A percentile compares a stretch with the other conserved stretches of the same genome.
phyloP scores from a whole-genome alignment of 352 stramenopile species.

The Globisporangium cederbergense region DNA sequence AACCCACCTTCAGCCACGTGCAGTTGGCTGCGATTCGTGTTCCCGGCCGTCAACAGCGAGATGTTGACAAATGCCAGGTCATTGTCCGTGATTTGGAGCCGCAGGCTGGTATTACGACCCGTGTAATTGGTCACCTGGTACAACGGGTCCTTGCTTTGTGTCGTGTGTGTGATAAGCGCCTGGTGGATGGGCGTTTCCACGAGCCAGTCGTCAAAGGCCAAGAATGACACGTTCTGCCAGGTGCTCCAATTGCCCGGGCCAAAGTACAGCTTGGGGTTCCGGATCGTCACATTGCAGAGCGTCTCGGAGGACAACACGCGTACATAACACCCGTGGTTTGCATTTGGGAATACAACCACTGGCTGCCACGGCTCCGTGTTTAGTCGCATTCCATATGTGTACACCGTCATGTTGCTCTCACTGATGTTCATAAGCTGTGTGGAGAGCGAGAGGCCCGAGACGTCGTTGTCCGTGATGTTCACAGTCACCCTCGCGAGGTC shows the following conservation, averaged over 20 bases:
- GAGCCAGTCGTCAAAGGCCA: constrained; percentile 61
- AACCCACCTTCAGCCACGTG: constrained; percentile 74
- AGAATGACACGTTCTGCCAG: constrained; percentile 54
- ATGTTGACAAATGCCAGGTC: constrained; percentile 64
- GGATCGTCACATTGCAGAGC: constrained; percentile 60
- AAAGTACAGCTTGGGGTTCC: constrained; percentile 50
- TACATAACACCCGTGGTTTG: constrained; percentile 48
- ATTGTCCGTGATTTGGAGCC: constrained; percentile 57
- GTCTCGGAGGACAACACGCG: constrained; percentile 24
- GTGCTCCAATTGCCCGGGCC: constrained; percentile 54
- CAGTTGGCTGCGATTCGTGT: constrained; percentile 24
- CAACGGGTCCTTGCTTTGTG: constrained; percentile 40
- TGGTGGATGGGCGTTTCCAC: constrained; percentile 48
- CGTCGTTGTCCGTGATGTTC: constrained; percentile 60
- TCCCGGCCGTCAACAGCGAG: constrained; percentile 28
- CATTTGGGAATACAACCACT: constrained; percentile 46
- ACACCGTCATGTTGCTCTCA: constrained; percentile 40
- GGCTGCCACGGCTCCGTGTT: constrained; percentile 64
- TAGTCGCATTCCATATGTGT: constrained; percentile 47
- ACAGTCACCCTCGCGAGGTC: constrained; percentile 45
- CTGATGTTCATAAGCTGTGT: constrained; percentile 25
- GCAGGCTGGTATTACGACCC: constrained; percentile 21
- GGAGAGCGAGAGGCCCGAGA: constrained; percentile 56
- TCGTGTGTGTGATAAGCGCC: constrained; percentile 46
- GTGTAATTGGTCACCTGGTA: constrained; percentile 39